Base-by-base conservation (phyloP, 1,284 basidiomycete species). In the Ceratobasidium sp. region DNA sequence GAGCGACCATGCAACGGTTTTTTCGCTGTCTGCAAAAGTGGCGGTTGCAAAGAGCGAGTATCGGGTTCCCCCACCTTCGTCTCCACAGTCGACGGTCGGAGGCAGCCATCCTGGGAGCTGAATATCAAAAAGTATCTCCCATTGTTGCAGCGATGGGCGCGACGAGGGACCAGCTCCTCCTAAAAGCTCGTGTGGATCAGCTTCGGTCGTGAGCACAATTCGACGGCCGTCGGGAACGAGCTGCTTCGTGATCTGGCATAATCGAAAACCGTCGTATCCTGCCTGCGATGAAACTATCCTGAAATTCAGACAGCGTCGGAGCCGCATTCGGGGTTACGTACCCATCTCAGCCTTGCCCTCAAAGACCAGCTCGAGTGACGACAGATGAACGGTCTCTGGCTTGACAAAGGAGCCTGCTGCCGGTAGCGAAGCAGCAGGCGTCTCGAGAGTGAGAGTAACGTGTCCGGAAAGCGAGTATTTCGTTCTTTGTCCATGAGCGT, bases 21-120 rank as follows among this genome's bases (percentile, higher is more conserved):
- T 55, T 31, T 57, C 70, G 57, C 42, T 47, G 43, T 84, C 83
- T 42, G 82, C 68, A 73, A 86, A 88, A 72, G 82, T 85, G 4
- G 88, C 89, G 27, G 84, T 84, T 10, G 89, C 88, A 73, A 85
- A 86, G 35, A 93, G 81, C n/a, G 81, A 79, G 75, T 93, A 93
- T 58, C 81, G 82, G 17, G 85, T 82, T 47, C 58, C 81, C 12
- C 68, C 68, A 8, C 72, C 70, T 32, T 83, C 76, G 25, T 72
- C 64, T 43, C 86, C 85, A 71, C 85, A 83, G 1, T 72, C 70
- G 12, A 85, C 80, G 15, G 84, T 84, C 0, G 82, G 81, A 15
- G 91, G 91, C 3, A 93, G 80, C 91, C 91, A 93, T 10, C 91
- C 91, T 5, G 90, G 90, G 25, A 92, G 78, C 20, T 84, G 82